These are phyloP conservation scores for Termitomyces sp. DNA, from an alignment of 768 basidiomycete species.

Conservation along the genomic window DNA sequence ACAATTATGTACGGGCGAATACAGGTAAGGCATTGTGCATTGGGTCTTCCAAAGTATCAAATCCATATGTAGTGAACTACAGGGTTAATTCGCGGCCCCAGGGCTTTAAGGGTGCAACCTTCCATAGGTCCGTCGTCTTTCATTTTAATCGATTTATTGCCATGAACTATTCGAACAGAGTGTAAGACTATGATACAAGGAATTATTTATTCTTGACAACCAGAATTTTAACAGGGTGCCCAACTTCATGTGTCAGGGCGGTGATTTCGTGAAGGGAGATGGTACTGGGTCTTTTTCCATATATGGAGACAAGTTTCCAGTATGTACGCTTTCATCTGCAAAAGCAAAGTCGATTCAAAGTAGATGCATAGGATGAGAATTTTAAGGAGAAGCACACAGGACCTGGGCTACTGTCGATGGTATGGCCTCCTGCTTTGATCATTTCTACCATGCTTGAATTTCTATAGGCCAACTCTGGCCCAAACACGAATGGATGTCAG, in stretches of 20 bases:
- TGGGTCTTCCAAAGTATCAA: slow-evolving; percentile 3
- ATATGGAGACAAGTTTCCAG: slow-evolving; percentile 91
- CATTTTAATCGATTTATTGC: background rate
- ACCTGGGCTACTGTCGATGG: slow-evolving; percentile 91
- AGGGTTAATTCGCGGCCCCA: slow-evolving; percentile 83
- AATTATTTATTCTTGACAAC: slow-evolving; percentile 3
- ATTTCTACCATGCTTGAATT: background rate
- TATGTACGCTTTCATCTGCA: slow-evolving; percentile 26
- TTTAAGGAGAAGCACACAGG: slow-evolving; percentile 85
- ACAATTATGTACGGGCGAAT: slow-evolving; percentile 97
- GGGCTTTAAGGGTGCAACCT: slow-evolving; percentile 88
- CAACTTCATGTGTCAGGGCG: slow-evolving; percentile 98
- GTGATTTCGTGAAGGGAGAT: slow-evolving; percentile 92
- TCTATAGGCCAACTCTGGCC: slow-evolving; percentile 88
- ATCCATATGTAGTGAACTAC: slow-evolving; percentile 9
- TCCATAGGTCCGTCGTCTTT: slow-evolving; percentile 65
- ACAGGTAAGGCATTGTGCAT: slow-evolving; percentile 47
- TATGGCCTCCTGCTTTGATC: slow-evolving; percentile 21
- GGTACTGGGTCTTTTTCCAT: slow-evolving; percentile 97
- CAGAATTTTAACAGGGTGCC: slow-evolving; percentile 49
- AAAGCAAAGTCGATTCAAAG: background rate
- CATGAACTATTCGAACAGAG: slow-evolving; percentile 35
- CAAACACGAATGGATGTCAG: slow-evolving; percentile 93
- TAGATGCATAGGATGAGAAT: slow-evolving; percentile 74
- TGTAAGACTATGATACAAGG: slow-evolving; percentile 39